Percentiles rank a stretch among this genome's conserved stretches.
Conservation (phyloP, 768 basidiomycete genomes). For the Mycena haematopus region DNA sequence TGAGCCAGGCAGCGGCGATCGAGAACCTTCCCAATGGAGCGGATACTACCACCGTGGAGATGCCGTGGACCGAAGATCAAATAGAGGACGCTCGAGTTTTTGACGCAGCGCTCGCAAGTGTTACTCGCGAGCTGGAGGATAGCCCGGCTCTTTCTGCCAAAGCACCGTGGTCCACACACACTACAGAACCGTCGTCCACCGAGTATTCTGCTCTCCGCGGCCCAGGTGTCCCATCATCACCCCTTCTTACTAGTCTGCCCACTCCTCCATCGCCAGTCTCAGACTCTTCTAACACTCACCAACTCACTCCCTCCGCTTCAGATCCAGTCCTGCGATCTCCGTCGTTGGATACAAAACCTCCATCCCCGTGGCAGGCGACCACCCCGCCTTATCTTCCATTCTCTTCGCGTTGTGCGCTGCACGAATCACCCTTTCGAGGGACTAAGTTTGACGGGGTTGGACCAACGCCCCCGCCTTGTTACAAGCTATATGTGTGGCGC, state of each 20-base stretch:
- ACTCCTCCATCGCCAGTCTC: neutral
- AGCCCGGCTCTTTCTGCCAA: neutral
- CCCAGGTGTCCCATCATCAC: slow-evolving; percentile 2
- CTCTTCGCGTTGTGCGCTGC: no score
- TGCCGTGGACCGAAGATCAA: neutral
- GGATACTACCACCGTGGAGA: neutral
- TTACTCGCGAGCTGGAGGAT: neutral
- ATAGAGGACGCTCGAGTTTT: neutral
- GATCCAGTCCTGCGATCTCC: neutral
- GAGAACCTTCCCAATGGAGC: neutral
- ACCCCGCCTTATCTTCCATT: neutral
- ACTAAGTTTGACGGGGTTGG: neutral
- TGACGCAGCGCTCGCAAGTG: neutral
- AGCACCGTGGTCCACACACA: neutral
- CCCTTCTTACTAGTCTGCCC: neutral
- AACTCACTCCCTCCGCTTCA: neutral
- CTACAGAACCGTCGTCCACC: neutral
- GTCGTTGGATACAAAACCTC: neutral
- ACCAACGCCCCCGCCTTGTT: neutral
- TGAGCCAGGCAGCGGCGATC: neutral
- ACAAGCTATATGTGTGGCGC: neutral
- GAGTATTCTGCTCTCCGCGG: neutral
- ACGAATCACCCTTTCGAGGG: neutral
- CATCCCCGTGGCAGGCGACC: neutral
- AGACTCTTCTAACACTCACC: neutral